phyloP scores from a whole-genome alignment of 345 rosid genomes.

The Eucalyptus erythrocorys region DNA sequence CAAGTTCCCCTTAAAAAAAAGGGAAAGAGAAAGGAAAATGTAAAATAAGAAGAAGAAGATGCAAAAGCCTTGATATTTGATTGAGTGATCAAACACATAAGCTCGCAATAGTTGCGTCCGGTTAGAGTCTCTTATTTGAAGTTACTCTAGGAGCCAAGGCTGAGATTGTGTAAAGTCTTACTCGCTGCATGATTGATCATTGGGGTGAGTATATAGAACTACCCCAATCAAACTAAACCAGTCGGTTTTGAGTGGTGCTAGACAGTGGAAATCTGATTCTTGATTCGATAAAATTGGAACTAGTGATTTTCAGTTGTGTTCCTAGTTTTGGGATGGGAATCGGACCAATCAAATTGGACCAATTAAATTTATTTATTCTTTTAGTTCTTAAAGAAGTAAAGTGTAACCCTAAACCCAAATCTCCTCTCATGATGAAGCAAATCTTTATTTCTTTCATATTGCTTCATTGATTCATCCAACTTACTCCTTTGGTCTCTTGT shows the following conservation, averaged over 20 bases:
- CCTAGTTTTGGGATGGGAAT: background rate
- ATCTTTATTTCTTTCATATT: too few species aligned
- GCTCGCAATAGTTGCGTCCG: background rate
- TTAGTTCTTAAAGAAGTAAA: too few species aligned
- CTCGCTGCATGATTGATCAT: background rate
- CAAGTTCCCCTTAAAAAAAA: background rate
- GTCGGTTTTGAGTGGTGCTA: background rate
- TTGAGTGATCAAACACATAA: background rate
- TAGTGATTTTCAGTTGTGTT: background rate
- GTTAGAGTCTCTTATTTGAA: background rate
- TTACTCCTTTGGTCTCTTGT: too few species aligned
- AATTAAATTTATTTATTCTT: too few species aligned
- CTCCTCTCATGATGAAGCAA: too few species aligned
- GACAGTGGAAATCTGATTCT: background rate
- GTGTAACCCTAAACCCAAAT: too few species aligned
- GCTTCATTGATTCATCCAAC: too few species aligned
- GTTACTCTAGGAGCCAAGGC: background rate
- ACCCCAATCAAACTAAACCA: background rate
- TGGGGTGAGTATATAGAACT: background rate
- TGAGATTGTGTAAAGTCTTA: background rate
- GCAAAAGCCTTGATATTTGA: background rate
- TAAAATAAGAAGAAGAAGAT: background rate
- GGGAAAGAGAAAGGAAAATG: background rate
- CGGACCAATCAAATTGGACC: background rate
- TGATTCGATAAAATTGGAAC: too few species aligned